phyloP scores from a whole-genome alignment of 345 rosid species.

The Geranium brycei region DNA sequence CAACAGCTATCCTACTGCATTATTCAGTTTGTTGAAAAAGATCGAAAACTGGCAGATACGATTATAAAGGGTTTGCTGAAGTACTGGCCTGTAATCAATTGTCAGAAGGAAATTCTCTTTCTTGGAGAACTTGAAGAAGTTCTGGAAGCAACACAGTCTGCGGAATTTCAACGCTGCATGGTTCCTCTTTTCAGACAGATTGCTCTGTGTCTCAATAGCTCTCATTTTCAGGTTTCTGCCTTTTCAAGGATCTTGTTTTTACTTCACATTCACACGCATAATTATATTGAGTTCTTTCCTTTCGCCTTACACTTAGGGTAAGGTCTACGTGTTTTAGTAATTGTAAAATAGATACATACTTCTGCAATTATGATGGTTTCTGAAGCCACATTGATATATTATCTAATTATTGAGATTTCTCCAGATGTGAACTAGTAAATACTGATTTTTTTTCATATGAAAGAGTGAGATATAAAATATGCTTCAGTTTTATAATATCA shows the following conservation, averaged over 20 bases:
- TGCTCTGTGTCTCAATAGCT: slow-evolving; percentile 70
- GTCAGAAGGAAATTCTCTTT: slow-evolving; percentile 80
- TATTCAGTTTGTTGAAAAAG: slow-evolving; percentile 84
- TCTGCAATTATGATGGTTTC: no score
- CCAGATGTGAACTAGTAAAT: no score
- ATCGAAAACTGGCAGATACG: slow-evolving; percentile 72
- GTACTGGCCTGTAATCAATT: slow-evolving; percentile 83
- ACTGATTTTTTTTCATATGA: no score
- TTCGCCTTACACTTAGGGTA: no score
- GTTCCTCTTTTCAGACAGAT: slow-evolving; percentile 77
- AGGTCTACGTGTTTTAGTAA: no score
- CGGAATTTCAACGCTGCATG: slow-evolving; percentile 77
- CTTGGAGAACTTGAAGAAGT: slow-evolving; percentile 93
- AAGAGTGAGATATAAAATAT: no score
- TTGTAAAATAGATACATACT: no score
- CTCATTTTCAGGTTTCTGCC: slow-evolving; percentile 69
- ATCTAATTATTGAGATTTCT: no score
- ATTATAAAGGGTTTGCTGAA: slow-evolving; percentile 74
- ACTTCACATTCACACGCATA: no score
- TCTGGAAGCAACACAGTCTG: slow-evolving; percentile 71
- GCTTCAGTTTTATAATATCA: no score
- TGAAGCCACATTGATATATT: no score
- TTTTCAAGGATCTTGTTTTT: neutral
- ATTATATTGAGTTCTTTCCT: no score
- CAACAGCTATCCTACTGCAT: slow-evolving; percentile 82